Base-by-base conservation (phyloP, 2,329 filamentous ascomycete species). In the Metarhizium rileyi region DNA sequence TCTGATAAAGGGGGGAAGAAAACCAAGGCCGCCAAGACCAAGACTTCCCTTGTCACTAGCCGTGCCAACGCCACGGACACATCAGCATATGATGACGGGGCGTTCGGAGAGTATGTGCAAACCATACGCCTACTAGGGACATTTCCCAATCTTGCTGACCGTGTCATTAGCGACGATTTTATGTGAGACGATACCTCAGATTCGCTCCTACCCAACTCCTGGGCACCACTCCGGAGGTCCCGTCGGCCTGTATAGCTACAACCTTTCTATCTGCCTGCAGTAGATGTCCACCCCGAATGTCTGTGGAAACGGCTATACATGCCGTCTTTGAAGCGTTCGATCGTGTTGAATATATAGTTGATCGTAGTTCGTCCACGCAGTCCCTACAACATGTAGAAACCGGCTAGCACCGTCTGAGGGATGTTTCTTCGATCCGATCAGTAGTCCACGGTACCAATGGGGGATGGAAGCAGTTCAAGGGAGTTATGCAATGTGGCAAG, bases 1-100 rank as follows among this genome's bases (percentile, higher is more conserved):
- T 81, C 87, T 3, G 89, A 95, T 57, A 96, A 95, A 77, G 84
- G 87, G 49, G 87, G 85, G 62, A 98, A 97, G 86, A 98, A 97
- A 82, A 83, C 77, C 59, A 97, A 97, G 80, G 90, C 90, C 4
- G 86, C 88, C 54, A 97, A 97, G 82, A 95, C 86, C 36, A 98
- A 98, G 82, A 81, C 87, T 18, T 84, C 81, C 6, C 74, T 97
- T 46, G 86, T 87, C 49, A 82, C 86, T 52, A 72, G 69, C 62
- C 72, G 84, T 63, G 69, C 75, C 59, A 76, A 76, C 55, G 70
- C 71, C 46, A 76, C 82, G 16, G 91, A 97, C 67, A 82, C 80
- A n/a, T 80, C 77, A 50, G 74, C 81, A 44, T 95, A 97, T 62
- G 87, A 88, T 27, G 86, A 90, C 49, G 86, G 88, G 38, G 74